Base-by-base conservation (phyloP, 106 monocot species). In the Agapanthus africanus region DNA sequence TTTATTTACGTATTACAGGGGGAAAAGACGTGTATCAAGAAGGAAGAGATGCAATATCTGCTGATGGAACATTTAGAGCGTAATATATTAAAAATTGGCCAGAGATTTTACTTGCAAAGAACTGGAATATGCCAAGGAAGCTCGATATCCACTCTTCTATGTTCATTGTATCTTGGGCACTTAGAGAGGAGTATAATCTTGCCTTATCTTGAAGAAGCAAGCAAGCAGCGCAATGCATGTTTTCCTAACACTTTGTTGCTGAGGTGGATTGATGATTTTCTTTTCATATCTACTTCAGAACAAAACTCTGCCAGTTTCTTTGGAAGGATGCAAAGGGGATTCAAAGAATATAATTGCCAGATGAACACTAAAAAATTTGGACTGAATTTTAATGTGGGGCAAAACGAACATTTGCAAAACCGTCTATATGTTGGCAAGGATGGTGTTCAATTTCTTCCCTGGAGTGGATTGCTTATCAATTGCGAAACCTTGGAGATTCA, bases 381-480 rank as follows among this genome's bases (percentile, higher is more conserved):
- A n/a, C 10, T 80, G 7, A 99, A 87, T 81, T 99, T 99, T 73
- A 66, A 83, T 63, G 35, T 78, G 1, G 69, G 52, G 35, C 49
- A 73, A 26, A 57, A 34, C 8, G 26, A 50, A 4, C 27, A 15
- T 75, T 28, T 71, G 6, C 15, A 34, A 27, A 73, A 83, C 54
- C 78, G 84, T 35, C 40, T 71, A 66, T 90, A 84, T 65, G 67
- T 52, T 21, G 80, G 87, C 56, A 72, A 52, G 26, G 89, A 99
- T 79, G 89, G 97, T 37, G 39, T 78, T 40, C 75, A 79, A 54
- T 99, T 92, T 83, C 67, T 99, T 78, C 89, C 97, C 2, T 99
- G 97, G 97, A 81, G 87, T 62, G 97, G 97, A 9, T 81, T 99
- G 77, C 86, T 92, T 68, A 19, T 99, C 60, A 99, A 99, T 70